Evolutionary conservation across 495 filamentous ascomycete genomes (phyloP).

Genomic region (Saxophila tyrrhenica): DNA sequence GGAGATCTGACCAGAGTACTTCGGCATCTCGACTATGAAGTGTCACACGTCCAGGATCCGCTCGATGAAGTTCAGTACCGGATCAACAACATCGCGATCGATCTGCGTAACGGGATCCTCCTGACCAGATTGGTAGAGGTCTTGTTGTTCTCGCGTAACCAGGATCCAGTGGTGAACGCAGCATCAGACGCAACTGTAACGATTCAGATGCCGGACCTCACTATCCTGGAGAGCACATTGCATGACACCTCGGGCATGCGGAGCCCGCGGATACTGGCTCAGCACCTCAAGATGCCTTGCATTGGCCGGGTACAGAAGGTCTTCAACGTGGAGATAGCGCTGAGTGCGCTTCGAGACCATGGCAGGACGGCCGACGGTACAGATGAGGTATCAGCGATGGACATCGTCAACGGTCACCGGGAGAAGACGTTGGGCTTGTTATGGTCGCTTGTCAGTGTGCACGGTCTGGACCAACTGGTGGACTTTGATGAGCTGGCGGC

Average conservation of each 20-base stretch:
- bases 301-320: slow-evolving; percentile 46
- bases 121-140: slow-evolving; percentile 51
- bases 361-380: slow-evolving; percentile 25
- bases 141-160: slow-evolving; percentile 36
- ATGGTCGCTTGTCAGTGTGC: slow-evolving; percentile 49
- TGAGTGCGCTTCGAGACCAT: slow-evolving; percentile 40
- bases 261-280: slow-evolving; percentile 38
- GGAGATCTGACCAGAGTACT: slow-evolving; percentile 47
- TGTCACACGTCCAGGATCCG: slow-evolving; percentile 43
- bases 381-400: slow-evolving; percentile 40
- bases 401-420: slow-evolving; percentile 56
- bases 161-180: slow-evolving; percentile 11
- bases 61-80: slow-evolving; percentile 49
- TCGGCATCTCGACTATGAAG: slow-evolving; percentile 45
- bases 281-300: slow-evolving; percentile 49
- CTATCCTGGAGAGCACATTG: slow-evolving; percentile 27
- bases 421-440: slow-evolving; percentile 55
- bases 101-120: slow-evolving; percentile 53
- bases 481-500: slow-evolving; percentile 43
- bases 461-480: slow-evolving; percentile 43
- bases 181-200: slow-evolving; percentile 26
- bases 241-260: slow-evolving; percentile 17
- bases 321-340: slow-evolving; percentile 49
- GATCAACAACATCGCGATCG: slow-evolving; percentile 51
- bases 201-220: slow-evolving; percentile 31